phyloP scores from a whole-genome alignment of 805 yeast species.

The Naumovozyma castellii region DNA sequence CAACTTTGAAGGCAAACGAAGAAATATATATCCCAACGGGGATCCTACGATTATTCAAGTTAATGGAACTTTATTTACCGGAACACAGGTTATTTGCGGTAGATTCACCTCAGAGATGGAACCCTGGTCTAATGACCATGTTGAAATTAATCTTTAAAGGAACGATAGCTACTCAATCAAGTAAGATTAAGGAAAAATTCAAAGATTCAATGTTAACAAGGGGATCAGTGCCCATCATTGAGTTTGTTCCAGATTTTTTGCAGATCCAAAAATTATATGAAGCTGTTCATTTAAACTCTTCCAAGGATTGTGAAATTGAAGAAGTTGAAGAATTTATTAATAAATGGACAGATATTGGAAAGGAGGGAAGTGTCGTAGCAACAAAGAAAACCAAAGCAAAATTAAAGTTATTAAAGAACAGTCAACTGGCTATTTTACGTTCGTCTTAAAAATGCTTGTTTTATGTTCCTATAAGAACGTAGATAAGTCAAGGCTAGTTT shows the following conservation, averaged over 20 bases:
- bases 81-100: conserved; percentile 21
- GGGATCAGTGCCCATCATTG: conserved; percentile 2
- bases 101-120: conserved; percentile 18
- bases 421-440: conserved; percentile 6
- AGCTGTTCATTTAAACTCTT: conserved; percentile 5
- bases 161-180: conserved; percentile 4
- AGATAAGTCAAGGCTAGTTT: too few relatives aligned
- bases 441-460: conserved; percentile 1
- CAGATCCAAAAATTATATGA: neutral
- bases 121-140: conserved; percentile 8
- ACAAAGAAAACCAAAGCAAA: conserved; percentile 3
- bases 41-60: conserved; percentile 19
- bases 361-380: neutral
- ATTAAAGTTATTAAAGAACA: conserved; percentile 2
- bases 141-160: conserved; percentile 3
- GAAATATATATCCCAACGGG: conserved; percentile 22
- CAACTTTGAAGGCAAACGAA: neutral
- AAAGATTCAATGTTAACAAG: conserved; percentile 2
- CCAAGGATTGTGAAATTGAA: conserved; percentile 13
- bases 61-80: conserved; percentile 17
- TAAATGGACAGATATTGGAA: conserved; percentile 17
- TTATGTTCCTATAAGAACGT: neutral
- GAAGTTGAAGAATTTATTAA: conserved; percentile 16
- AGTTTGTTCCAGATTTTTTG: conserved; percentile 6
- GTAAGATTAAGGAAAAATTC: conserved; percentile 8